phyloP scores from a whole-genome alignment of 257 asterid genomes.

The Nicotiana sylvestris region DNA sequence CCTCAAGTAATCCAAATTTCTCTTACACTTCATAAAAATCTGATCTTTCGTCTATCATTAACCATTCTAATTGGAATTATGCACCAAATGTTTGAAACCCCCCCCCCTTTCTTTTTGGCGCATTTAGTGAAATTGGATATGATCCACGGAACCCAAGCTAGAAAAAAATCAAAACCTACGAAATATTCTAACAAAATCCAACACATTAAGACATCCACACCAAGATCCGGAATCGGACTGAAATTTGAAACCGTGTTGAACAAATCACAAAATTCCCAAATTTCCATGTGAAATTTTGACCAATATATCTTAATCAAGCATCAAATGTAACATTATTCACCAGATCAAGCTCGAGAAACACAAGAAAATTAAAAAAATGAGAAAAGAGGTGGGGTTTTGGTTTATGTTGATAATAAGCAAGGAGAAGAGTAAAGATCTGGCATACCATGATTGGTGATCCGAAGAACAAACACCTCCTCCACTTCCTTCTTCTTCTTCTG shows the following conservation, averaged over 20 bases:
- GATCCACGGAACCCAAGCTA: background rate
- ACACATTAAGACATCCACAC: background rate
- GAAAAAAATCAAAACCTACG: background rate
- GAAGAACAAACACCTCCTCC: background rate
- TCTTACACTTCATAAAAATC: background rate
- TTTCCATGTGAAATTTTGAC: background rate
- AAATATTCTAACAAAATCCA: background rate
- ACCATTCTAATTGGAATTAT: background rate
- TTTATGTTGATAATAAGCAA: background rate
- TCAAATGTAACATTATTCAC: background rate
- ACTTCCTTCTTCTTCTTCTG: background rate
- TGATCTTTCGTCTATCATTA: background rate
- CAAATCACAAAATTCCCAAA: background rate
- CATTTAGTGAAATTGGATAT: background rate
- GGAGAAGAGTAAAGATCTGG: background rate
- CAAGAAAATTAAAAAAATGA: background rate
- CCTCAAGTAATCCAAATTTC: background rate
- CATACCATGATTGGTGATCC: slow-evolving; percentile 8
- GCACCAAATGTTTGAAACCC: background rate
- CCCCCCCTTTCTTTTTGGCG: background rate
- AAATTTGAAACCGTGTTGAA: background rate
- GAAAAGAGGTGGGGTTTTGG: background rate
- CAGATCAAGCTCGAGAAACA: background rate
- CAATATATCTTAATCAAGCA: background rate
- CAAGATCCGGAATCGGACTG: slow-evolving; percentile 2